Evolutionary conservation across 495 filamentous ascomycete genomes (phyloP), one percentile per base, ranked within the genome.

Genomic region (Emericellopsis terricola): DNA sequence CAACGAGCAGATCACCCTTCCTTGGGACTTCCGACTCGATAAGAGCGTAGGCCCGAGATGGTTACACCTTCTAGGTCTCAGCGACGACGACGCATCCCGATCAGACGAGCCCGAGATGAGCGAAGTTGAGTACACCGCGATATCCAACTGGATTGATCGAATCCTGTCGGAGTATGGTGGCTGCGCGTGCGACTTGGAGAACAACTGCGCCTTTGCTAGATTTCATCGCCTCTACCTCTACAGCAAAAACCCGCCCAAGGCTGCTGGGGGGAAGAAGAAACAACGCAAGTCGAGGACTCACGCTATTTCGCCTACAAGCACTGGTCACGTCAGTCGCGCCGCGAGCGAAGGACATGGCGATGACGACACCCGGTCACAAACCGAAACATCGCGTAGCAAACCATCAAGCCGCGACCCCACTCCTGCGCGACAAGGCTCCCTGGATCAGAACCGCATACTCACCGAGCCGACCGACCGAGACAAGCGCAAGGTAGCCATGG

Each of bases 141-240:
- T 66, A 11, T 52, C 56, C 11, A 38, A 40, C 23, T 73, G 50
- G 62, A 68, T 86, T n/a, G 69, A 74, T 38, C 69, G 66, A 29
- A 71, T 89, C 6, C 70, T 93, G 2, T 74, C 81, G 4, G 78
- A 89, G 46, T 81, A 85, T 49, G 86, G 86, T 18, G 83, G 81
- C 7, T 94, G 86, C 56, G 84, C 85, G 3, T 94, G 86, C 51
- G 64, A 73, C 34, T 52, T 68, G 3, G 60, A 68, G 0, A 45
- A 58, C 8, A 64, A 72, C 18, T 92, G 84, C 45, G 60, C 73
- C 5, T 69, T 92, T 46, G 67, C 69, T 17, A 73, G 68, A n/a
- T 75, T 86, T 28, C 78, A 83, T 56, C 69, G 73, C 37, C 73
- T 71, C 19, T 68, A 71, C 40, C 50, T 35, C 1, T 26, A 65